These are phyloP conservation scores for Chlamydomonas urium DNA, from an alignment of 139 green algal species.

Conservation along the genomic window DNA sequence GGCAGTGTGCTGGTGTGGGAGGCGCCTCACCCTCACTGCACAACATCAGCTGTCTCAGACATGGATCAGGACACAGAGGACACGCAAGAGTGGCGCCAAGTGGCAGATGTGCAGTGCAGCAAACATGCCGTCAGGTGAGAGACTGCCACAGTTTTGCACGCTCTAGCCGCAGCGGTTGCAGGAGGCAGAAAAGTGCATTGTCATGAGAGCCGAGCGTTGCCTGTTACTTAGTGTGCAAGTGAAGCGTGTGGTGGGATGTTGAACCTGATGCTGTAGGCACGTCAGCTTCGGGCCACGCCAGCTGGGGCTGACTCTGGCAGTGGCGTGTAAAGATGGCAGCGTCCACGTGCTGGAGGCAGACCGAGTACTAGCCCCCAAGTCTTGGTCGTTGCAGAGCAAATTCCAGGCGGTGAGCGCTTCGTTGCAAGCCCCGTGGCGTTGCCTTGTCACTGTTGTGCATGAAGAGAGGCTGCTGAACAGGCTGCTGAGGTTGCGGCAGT, in stretches of 20 bases:
- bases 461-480: background rate
- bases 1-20: conserved; percentile 29
- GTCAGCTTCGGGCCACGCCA: conserved; percentile 42
- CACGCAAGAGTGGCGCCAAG: conserved; percentile 14
- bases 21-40: conserved; percentile 15
- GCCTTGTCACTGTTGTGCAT: conserved; percentile 3
- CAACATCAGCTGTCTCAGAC: no score
- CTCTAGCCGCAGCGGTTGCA: background rate
- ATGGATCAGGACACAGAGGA: no score
- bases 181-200: no score
- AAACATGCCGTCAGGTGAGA: conserved; percentile 18
- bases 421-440: background rate
- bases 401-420: conserved; percentile 16
- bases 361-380: conserved; percentile 19
- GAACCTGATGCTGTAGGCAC: no score
- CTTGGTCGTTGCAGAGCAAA: conserved; percentile 30
- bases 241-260: no score
- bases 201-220: no score
- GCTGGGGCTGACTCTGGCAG: conserved; percentile 33
- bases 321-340: conserved; percentile 19
- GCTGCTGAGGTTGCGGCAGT: no score
- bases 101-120: conserved; percentile 12
- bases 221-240: no score
- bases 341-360: conserved; percentile 36
- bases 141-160: no score